Evolutionary conservation across 1,284 basidiomycete species (phyloP), one percentile per base, ranked within the genome.

Genomic region (Ustilago trichophora): DNA sequence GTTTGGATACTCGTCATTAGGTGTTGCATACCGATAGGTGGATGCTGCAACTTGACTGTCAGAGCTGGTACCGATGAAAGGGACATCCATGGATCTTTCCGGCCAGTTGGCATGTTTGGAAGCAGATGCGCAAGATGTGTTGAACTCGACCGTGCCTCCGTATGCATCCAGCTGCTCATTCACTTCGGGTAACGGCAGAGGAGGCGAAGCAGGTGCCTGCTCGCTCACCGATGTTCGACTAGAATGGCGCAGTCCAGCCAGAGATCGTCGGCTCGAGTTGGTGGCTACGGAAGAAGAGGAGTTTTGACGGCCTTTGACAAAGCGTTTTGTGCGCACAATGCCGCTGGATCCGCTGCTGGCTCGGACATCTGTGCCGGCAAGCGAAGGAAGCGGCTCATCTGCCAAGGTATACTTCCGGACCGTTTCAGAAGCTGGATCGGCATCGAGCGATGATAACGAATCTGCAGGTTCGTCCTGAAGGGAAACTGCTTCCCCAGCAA

Each of bases 311-410:
- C 29, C 29, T 19, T 64, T 64, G 31, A 34, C 35, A 25, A 46
- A 40, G 1, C 66, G 66, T 44, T 69, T 69, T 21, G 47, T 44
- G 2, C 66, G 55, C 9, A 59, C 45, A 18, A 69, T 56, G 26
- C 35, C 22, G 0, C 26, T 40, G 13, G 36, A 11, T 6, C 22
- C n/a, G 21, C 6, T 19, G 33, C 7, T 19, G 40, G 18, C 19
- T 13, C 13, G 27, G 13, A 13, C 13, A 16, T 15, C 29, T 11
- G 27, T 25, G 18, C 32, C 26, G 1, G 42, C 3, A n/a, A n/a
- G n/a, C n/a, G n/a, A n/a, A 19, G 48, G n/a, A 3, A 52, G 32
- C n/a, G 51, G 46, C 12, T 54, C 57, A 29, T 52, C 64, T 13
- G 55, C 47, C 10, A 65, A 35, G 9, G 62, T 65, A n/a, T 65